Base-by-base conservation (phyloP, 805 yeast genomes). In the Yamadazyma insecticola region DNA sequence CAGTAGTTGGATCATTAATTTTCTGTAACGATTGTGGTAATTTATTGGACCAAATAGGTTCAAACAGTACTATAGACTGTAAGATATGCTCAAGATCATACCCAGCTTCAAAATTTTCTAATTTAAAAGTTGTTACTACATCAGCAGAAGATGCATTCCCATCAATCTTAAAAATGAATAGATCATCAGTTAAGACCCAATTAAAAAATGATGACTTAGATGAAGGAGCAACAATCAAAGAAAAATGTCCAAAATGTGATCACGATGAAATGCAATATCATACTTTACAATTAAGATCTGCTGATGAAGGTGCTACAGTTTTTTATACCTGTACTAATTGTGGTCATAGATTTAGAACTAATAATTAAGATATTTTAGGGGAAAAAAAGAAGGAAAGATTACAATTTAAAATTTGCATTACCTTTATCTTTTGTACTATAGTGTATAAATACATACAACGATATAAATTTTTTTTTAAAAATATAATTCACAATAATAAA, bases 261-360 rank as follows among this genome's bases (percentile, higher is more conserved):
- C 76, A 89, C 60, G 97, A 92, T 53, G 97, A 92, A 60, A 94
- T 94, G 98, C 89, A 81, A 55, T 92, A 90, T 57, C 97, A 92
- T 54, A 92, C 98, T 4, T 68, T 92, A 45, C 99, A 92, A 62
- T 72, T 92, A 48, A 79, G 99, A 64, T 84, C 96, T 33, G 99
- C 98, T 1, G 99, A 92, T 72, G 99, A 92, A 72, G 99, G 98
- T 72, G 95, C 98, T 17, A 92, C 99, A 7, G 97, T 92, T 21
- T 92, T 92, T 56, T 94, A 92, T 64, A 90, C 98, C 1, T 92
- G 98, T 68, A 81, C 95, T 1, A 65, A 74, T 24, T 92, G 99
- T 72, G 88, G 89, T 25, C 87, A 90, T 72, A 78, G 86, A 50
- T 89, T 85, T 70, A 81, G 97, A 67, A 89, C 96, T 22, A 90